These are phyloP conservation scores for Teratosphaeriaceae sp. DNA, from an alignment of 2,329 filamentous ascomycete genomes.

Conservation along the genomic window DNA sequence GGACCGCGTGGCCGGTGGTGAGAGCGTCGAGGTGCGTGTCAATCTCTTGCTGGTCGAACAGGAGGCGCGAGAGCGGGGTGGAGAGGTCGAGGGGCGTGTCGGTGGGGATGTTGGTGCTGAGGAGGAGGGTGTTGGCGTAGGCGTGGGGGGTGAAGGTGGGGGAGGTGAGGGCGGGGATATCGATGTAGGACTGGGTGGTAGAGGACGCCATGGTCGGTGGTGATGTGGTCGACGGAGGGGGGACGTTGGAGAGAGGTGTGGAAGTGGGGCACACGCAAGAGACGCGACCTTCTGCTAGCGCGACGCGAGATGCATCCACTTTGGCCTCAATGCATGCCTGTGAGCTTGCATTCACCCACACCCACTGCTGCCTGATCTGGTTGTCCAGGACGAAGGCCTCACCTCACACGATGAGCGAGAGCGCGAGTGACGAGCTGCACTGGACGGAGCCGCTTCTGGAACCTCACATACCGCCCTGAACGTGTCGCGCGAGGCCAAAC, in stretches of 20 bases:
- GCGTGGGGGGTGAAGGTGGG: slow-evolving; percentile 71
- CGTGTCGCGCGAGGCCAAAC: too few species aligned
- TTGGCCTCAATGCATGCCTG: background rate
- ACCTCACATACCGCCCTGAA: slow-evolving; percentile 10
- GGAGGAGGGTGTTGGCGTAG: slow-evolving; percentile 85
- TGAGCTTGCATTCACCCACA: background rate
- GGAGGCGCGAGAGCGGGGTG: slow-evolving; percentile 83
- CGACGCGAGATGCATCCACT: background rate
- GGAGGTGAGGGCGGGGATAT: slow-evolving; percentile 86
- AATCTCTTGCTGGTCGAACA: slow-evolving; percentile 95
- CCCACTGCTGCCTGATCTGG: background rate
- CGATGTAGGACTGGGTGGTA: slow-evolving; percentile 63
- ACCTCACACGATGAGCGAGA: background rate
- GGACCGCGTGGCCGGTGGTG: slow-evolving; percentile 75
- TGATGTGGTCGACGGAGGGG: too few species aligned
- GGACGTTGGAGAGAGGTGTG: background rate
- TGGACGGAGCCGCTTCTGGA: slow-evolving; percentile 2
- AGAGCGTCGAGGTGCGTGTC: slow-evolving; percentile 91
- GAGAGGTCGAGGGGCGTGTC: slow-evolving; percentile 89
- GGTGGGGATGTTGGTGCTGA: slow-evolving; percentile 83
- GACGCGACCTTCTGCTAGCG: background rate
- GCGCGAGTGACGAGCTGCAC: too few species aligned
- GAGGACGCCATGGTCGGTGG: background rate
- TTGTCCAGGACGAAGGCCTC: background rate
- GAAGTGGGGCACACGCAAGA: background rate